Evolutionary conservation across 306 rosid species (phyloP), one percentile per base, ranked within the genome.

Genomic region (Betula pendula): DNA sequence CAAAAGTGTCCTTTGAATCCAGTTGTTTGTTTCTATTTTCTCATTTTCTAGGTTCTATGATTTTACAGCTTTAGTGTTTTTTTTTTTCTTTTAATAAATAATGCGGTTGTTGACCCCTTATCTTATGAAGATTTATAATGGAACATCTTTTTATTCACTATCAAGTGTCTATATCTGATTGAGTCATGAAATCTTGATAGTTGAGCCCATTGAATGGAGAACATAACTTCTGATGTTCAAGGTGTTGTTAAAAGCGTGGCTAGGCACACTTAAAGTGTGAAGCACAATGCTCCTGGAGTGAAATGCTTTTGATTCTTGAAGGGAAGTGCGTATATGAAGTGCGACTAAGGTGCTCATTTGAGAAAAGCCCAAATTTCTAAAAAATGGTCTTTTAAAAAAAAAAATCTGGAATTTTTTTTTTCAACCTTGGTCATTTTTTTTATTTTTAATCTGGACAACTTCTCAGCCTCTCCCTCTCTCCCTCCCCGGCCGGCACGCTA

Each of bases 1-100:
- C 74, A 20, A 70, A 72, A 12, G 75, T 38, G 7, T 35, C 27
- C 70, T 65, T 65, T 73, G 35, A 38, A 63, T 76, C 55, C 42
- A 70, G 53, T 43, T 20, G 24, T 35, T 48, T 75, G 27, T 71
- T 49, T 29, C 8, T 58, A 9, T 49, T 65, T 33, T 45, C 51
- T 52, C 25, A 17, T 45, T 45, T 38, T 71, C 47, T 65, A 14
- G 27, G 48, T n/a, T 19, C 70, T 17, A 35, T 17, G 48, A 13
- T 27, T 59, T 59, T 59, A 59, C 16, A 27, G 8, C 44, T 29
- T 20, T 62, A 31, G n/a, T 16, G 8, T 38, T 38, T 38, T 62
- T 35, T 29, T 31, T 15, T 29, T 22, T 9, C 68, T 62, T 29
- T 3, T 62, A 62, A 62, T 16, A 62, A 62, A 33, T 62, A n/a